phyloP scores from a whole-genome alignment of 768 basidiomycete genomes.

The Termitomyces eurrhizus region DNA sequence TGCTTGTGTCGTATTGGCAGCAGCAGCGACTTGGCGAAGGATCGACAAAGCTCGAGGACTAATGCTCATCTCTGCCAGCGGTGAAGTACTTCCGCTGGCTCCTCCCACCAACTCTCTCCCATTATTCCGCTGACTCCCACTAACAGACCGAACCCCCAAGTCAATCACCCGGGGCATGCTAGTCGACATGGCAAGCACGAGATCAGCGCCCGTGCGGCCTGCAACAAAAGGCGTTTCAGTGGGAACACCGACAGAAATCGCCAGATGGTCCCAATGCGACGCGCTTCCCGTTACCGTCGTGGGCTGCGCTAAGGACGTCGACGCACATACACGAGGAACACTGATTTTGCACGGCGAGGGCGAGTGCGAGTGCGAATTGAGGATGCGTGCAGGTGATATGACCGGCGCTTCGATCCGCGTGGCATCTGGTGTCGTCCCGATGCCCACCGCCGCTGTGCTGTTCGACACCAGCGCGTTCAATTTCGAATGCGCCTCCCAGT shows the following conservation, averaged over 20 bases:
- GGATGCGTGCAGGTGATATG: neutral
- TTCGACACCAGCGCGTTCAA: neutral
- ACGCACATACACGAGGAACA: neutral
- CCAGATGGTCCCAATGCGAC: neutral
- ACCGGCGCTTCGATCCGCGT: neutral
- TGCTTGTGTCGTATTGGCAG: neutral
- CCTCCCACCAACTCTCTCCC: neutral
- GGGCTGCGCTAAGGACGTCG: neutral
- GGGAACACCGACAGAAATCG: neutral
- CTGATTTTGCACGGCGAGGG: neutral
- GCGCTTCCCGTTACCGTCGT: neutral
- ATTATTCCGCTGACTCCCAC: neutral
- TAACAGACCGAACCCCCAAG: neutral
- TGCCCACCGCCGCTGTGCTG: neutral
- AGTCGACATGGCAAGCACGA: slow-evolving; percentile 7
- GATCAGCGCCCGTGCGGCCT: slow-evolving; percentile 5
- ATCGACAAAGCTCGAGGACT: slow-evolving; percentile 3
- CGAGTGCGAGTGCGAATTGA: neutral
- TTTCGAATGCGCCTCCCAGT: neutral
- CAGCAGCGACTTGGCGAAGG: neutral
- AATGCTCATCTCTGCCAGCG: neutral
- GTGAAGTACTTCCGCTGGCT: neutral
- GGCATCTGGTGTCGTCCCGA: neutral
- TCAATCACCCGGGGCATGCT: slow-evolving; percentile 5
- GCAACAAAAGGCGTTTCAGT: neutral